These are phyloP conservation scores for Turritis glabra DNA, from an alignment of 345 rosid species.

Conservation along the genomic window DNA sequence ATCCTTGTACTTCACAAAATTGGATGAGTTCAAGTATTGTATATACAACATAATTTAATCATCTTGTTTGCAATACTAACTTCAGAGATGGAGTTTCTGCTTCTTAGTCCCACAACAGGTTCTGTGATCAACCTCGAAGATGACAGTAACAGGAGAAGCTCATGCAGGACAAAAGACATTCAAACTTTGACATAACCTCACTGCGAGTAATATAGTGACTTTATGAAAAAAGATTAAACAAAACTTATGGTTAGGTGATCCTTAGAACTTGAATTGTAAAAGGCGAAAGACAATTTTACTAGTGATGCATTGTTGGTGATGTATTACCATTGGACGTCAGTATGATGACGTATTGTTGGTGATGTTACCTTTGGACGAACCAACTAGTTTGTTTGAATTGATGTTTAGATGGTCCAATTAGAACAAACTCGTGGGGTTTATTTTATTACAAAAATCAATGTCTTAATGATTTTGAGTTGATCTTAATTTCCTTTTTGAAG, in stretches of 20 bases:
- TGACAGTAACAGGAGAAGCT: conserved; percentile 15
- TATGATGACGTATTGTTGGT: conserved; percentile 14
- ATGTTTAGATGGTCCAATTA: conserved; percentile 18
- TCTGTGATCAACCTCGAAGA: conserved; percentile 11
- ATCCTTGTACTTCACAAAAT: conserved; percentile 21
- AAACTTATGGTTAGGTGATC: conserved; percentile 10
- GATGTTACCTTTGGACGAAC: conserved; percentile 6
- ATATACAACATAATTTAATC: conserved; percentile 1
- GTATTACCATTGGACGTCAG: conserved; percentile 9
- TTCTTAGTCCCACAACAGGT: conserved; percentile 1
- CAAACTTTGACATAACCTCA: not conserved
- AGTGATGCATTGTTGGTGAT: conserved; percentile 20
- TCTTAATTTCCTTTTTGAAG: not conserved
- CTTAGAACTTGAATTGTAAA: conserved; percentile 12
- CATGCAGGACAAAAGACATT: not conserved
- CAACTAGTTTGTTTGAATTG: conserved; percentile 6
- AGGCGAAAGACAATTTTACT: not conserved
- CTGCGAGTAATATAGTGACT: conserved; percentile 15
- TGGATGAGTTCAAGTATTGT: not conserved
- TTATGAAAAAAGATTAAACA: not conserved
- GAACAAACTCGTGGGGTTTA: not conserved
- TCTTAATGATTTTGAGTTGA: conserved; percentile 23
- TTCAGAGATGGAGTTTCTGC: conserved; percentile 20
- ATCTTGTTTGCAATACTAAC: conserved; percentile 8
- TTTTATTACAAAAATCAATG: conserved; percentile 18